These are phyloP conservation scores for Ophiostoma sp. DNA, from an alignment of 2,329 filamentous ascomycete species.

Conservation along the genomic window DNA sequence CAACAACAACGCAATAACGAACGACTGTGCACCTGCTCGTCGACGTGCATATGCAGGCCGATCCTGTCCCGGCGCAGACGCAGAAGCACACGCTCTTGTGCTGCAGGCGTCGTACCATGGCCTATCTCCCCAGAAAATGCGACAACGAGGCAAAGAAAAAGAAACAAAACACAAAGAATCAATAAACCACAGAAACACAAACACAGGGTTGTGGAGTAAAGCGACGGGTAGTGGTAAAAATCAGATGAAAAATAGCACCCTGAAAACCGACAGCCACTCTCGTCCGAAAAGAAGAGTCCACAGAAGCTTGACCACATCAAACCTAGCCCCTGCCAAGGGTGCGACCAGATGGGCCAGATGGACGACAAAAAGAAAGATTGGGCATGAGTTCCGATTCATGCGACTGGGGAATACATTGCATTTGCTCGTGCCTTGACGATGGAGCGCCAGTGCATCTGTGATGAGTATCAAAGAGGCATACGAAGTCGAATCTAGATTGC, in stretches of 20 bases:
- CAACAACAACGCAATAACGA: background rate
- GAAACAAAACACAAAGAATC: background rate
- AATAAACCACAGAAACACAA: background rate
- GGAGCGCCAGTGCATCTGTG: background rate
- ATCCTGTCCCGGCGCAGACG: background rate
- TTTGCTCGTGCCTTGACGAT: background rate
- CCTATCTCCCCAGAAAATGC: background rate
- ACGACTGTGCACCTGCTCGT: slow-evolving; percentile 7
- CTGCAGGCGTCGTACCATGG: background rate
- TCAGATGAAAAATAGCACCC: background rate
- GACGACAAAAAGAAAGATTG: background rate
- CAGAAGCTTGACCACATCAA: slow-evolving; percentile 3
- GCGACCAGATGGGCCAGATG: background rate
- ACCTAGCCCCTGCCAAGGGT: background rate
- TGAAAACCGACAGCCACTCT: background rate
- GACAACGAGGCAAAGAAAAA: background rate
- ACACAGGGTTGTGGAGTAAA: background rate
- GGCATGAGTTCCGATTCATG: slow-evolving; percentile 5
- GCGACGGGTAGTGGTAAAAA: background rate
- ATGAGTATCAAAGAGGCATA: background rate
- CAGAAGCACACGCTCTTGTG: background rate
- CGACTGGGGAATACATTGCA: background rate
- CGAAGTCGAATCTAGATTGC: background rate
- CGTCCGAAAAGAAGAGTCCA: background rate
- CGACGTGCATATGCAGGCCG: slow-evolving; percentile 12